Conservation (phyloP, 2,329 filamentous ascomycete genomes). For the Balansia obtecta region DNA sequence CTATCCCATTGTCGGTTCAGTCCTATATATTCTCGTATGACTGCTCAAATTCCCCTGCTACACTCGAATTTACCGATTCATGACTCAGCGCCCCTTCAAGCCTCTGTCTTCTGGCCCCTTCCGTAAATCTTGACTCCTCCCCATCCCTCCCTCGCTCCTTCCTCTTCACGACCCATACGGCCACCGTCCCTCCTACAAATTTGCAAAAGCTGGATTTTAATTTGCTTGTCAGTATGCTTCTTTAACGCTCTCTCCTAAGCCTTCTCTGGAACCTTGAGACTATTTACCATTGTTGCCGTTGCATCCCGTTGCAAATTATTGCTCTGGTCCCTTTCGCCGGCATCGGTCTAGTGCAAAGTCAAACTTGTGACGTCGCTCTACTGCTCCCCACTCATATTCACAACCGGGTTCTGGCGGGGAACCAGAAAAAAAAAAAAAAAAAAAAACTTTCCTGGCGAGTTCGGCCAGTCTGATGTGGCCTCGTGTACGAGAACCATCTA, state of each 20-base stretch:
- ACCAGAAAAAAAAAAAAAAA: constrained; percentile 7
- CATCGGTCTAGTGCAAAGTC: constrained; percentile 4
- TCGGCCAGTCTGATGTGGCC: constrained; percentile 1
- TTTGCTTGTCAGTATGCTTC: constrained; percentile 1
- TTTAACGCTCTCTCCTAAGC: background rate
- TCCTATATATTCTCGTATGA: too few species aligned
- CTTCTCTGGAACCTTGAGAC: background rate
- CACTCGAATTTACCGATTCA: background rate
- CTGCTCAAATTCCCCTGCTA: background rate
- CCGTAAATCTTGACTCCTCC: background rate
- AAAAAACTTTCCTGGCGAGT: constrained; percentile 7
- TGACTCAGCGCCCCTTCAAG: background rate
- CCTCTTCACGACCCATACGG: background rate
- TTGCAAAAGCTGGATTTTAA: background rate
- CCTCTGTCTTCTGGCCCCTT: background rate
- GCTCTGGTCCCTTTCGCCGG: constrained; percentile 2
- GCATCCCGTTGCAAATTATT: background rate
- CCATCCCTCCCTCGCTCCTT: background rate
- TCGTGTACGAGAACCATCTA: constrained; percentile 2
- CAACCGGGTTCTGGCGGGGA: constrained; percentile 5
- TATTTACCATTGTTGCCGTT: background rate
- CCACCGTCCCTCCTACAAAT: background rate
- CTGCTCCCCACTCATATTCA: constrained; percentile 5
- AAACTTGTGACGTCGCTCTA: constrained; percentile 8
- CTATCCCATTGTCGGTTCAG: too few species aligned